Evolutionary conservation across 768 basidiomycete genomes (phyloP).

Genomic region (Calocybe indica): DNA sequence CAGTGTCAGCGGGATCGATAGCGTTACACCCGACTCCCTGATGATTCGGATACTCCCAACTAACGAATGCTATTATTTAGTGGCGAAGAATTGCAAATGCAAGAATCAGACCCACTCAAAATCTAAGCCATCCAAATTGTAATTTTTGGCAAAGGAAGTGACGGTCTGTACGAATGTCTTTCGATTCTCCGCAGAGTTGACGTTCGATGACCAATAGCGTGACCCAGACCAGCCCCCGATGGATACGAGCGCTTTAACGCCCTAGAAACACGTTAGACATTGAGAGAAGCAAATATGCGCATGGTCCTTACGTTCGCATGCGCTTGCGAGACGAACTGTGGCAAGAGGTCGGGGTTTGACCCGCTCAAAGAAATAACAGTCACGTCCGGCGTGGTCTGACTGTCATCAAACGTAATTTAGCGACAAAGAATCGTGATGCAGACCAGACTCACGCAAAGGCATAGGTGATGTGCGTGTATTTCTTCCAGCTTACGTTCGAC

Average conservation of each 20-base stretch:
- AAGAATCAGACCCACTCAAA: slow-evolving; percentile 32
- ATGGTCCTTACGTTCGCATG: slow-evolving; percentile 31
- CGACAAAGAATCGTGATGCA: background rate
- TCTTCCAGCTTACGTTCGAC: slow-evolving; percentile 53
- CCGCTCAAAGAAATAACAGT: slow-evolving; percentile 26
- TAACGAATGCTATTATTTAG: slow-evolving; percentile 17
- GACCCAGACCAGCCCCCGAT: slow-evolving; percentile 73
- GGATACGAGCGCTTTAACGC: slow-evolving; percentile 51
- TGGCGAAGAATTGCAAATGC: background rate
- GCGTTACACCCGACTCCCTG: slow-evolving; percentile 56
- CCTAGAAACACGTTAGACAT: slow-evolving; percentile 23
- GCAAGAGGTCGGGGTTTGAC: slow-evolving; percentile 45
- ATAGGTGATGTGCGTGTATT: slow-evolving; percentile 65
- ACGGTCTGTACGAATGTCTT: slow-evolving; percentile 61
- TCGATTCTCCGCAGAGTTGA: slow-evolving; percentile 53
- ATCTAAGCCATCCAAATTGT: slow-evolving; percentile 55
- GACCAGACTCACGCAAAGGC: slow-evolving; percentile 58
- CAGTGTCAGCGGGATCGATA: slow-evolving; percentile 42
- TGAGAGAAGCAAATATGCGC: background rate
- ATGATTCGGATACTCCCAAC: slow-evolving; percentile 82
- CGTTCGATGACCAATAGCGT: slow-evolving; percentile 53
- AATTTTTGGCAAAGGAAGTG: slow-evolving; percentile 41
- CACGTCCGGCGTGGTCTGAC: slow-evolving; percentile 33
- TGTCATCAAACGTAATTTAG: slow-evolving; percentile 7
- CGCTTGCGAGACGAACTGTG: slow-evolving; percentile 49